Evolutionary conservation across 345 rosid species (phyloP).

Genomic region (Moricandia arvensis): DNA sequence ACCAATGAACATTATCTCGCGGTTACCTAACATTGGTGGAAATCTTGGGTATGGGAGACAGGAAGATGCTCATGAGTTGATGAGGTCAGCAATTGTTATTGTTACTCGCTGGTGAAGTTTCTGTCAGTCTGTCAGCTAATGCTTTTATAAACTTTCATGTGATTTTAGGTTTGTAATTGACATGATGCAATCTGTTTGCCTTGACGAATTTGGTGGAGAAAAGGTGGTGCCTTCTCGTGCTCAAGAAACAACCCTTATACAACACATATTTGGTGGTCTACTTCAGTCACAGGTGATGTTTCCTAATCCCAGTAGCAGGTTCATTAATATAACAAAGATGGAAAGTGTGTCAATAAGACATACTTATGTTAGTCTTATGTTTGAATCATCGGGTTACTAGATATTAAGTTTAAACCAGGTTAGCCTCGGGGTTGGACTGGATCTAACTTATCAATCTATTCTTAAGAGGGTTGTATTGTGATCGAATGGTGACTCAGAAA

Average conservation of each 20-base stretch:
- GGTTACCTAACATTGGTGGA: conserved; percentile 84
- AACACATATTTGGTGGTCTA: conserved; percentile 93
- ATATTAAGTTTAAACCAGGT: background rate
- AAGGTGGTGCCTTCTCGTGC: conserved; percentile 65
- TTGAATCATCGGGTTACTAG: background rate
- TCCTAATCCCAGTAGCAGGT: background rate
- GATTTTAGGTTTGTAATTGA: conserved; percentile 82
- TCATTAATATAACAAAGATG: background rate
- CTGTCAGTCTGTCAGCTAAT: conserved; percentile 8
- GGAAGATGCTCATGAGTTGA: conserved; percentile 99
- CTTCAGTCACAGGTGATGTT: conserved; percentile 85
- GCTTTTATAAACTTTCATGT: conserved; percentile 5
- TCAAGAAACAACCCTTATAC: conserved; percentile 92
- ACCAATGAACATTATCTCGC: conserved; percentile 77
- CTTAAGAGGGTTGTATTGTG: background rate
- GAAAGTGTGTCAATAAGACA: background rate
- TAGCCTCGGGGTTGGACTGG: background rate
- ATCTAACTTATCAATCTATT: background rate
- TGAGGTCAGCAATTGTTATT: conserved; percentile 57
- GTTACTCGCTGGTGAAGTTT: background rate
- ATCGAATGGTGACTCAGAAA: background rate
- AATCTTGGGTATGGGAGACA: conserved; percentile 97
- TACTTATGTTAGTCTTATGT: background rate
- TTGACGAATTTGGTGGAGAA: conserved; percentile 95
- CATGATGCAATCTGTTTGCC: conserved; percentile 93